A percentile compares a stretch with the other conserved stretches of the same genome.
phyloP scores from a whole-genome alignment of 140 eudicot genomes.

The Bidens hawaiensis region DNA sequence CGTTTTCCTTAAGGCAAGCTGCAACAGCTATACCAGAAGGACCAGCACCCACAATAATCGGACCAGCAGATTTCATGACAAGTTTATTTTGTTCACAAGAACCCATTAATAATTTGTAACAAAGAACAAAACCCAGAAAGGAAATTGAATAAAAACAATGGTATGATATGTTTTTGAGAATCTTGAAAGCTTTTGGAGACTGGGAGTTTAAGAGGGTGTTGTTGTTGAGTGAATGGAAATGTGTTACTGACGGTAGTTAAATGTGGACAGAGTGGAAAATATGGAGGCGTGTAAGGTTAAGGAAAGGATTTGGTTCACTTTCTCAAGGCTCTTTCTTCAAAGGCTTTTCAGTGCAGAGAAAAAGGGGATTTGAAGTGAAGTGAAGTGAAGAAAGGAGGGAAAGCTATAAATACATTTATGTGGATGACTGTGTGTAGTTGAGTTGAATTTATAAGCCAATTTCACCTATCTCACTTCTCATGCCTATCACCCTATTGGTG shows the following conservation, averaged over 20 bases:
- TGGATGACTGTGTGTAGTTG: slow-evolving; percentile 23
- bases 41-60: slow-evolving; percentile 90
- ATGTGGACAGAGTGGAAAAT: slow-evolving; percentile 25
- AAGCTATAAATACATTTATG: slow-evolving; percentile 42
- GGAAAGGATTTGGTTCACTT: slow-evolving; percentile 62
- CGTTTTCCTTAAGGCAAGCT: slow-evolving; percentile 62
- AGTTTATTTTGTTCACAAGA: slow-evolving; percentile 31
- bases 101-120: neutral
- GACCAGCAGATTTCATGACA: slow-evolving; percentile 38
- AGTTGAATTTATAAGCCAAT: slow-evolving; percentile 21
- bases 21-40: slow-evolving; percentile 89
- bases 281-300: slow-evolving; percentile 76
- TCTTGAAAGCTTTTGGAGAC: slow-evolving; percentile 12
- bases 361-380: slow-evolving; percentile 17
- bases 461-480: neutral
- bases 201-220: slow-evolving; percentile 31
- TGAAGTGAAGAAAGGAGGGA: slow-evolving; percentile 24
- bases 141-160: neutral
- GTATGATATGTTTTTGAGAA: neutral
- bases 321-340: slow-evolving; percentile 69
- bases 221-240: slow-evolving; percentile 21
- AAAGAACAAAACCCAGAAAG: neutral
- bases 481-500: slow-evolving; percentile 2
- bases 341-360: slow-evolving; percentile 28
- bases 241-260: slow-evolving; percentile 38